Evolutionary conservation across 306 rosid species (phyloP).

Genomic region (Cercis canadensis): DNA sequence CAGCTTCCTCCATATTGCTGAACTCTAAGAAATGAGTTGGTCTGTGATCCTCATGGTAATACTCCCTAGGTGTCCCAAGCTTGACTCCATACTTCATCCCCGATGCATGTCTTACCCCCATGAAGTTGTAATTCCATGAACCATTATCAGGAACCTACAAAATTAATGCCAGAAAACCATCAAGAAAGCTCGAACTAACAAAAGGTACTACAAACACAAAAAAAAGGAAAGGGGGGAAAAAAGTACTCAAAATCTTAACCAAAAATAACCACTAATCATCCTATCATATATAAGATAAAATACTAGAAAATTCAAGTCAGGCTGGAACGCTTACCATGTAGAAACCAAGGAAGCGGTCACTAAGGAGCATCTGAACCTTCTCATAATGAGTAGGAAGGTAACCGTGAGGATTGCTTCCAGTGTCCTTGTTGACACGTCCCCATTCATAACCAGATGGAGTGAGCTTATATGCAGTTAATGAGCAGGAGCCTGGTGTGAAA

Average conservation of each 20-base stretch:
- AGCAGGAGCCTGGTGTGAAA: slow-evolving; percentile 99
- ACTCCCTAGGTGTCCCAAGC: slow-evolving; percentile 90
- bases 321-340: slow-evolving; percentile 72
- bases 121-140: slow-evolving; percentile 98
- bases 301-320: neutral
- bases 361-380: slow-evolving; percentile 99
- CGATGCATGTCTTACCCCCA: slow-evolving; percentile 95
- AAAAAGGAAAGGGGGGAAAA: neutral
- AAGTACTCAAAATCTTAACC: too few relatives aligned
- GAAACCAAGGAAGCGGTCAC: slow-evolving; percentile 97
- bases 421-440: slow-evolving; percentile 97
- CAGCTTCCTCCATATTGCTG: slow-evolving; percentile 94
- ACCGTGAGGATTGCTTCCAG: slow-evolving; percentile 96
- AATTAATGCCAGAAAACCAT: slow-evolving; percentile 23
- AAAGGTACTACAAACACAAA: too few relatives aligned
- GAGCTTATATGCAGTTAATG: slow-evolving; percentile 90
- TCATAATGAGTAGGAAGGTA: slow-evolving; percentile 98
- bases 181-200: neutral
- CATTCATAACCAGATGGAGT: slow-evolving; percentile 98
- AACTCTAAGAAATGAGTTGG: slow-evolving; percentile 97
- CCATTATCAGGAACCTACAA: slow-evolving; percentile 89
- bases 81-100: slow-evolving; percentile 91
- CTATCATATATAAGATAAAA: neutral
- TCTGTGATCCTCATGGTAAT: slow-evolving; percentile 93
- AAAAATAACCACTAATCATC: neutral